phyloP scores from a whole-genome alignment of 345 rosid species.

The Geranium rotundifolium region DNA sequence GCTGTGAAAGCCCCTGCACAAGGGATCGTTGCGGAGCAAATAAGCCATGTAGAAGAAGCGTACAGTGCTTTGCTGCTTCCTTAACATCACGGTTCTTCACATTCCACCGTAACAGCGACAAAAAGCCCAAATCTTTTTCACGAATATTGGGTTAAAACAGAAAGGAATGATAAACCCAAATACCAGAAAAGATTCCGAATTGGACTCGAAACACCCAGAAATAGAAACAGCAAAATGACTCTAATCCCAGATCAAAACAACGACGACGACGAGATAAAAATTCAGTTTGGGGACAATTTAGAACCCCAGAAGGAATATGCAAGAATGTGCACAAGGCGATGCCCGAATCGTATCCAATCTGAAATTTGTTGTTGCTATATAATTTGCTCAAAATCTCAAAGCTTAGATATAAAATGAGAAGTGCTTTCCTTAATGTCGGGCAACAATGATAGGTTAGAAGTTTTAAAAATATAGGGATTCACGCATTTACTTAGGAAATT shows the following conservation, averaged over 20 bases:
- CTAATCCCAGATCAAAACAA: neutral
- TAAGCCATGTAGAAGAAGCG: constrained; percentile 6
- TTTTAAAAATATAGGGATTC: too few species aligned
- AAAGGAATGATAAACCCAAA: neutral
- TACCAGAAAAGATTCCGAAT: neutral
- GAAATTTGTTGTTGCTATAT: too few species aligned
- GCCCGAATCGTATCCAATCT: neutral
- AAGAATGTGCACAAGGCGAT: neutral
- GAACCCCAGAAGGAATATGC: neutral
- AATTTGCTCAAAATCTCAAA: too few species aligned
- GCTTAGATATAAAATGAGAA: too few species aligned
- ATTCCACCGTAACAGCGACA: neutral
- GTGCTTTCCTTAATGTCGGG: too few species aligned
- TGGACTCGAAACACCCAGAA: neutral
- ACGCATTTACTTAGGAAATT: too few species aligned
- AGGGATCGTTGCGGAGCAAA: constrained; percentile 14
- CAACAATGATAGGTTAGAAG: too few species aligned
- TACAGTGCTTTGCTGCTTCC: neutral
- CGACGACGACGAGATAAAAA: neutral
- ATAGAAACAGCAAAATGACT: neutral
- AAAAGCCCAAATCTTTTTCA: neutral
- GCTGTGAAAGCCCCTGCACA: constrained; percentile 11
- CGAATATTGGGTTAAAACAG: neutral
- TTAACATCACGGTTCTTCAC: neutral
- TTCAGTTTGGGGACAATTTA: too few species aligned